Conservation (phyloP, 352 stramenopile species). For the Peronospora tabacina region DNA sequence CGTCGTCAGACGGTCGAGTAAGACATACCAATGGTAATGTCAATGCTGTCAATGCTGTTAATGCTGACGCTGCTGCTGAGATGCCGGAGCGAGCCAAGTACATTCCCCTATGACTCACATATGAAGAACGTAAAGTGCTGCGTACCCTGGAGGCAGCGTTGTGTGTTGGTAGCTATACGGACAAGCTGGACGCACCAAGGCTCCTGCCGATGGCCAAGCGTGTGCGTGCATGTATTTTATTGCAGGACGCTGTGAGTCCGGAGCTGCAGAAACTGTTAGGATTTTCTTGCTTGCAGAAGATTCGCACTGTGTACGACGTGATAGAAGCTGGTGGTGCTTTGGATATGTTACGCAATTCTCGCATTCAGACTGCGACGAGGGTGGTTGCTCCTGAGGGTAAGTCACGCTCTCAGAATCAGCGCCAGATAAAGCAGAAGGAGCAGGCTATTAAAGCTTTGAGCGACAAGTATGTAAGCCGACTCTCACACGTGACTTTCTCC, state of each 20-base stretch:
- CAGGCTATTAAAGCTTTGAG: constrained; percentile 84
- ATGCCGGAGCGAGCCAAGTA: constrained; percentile 91
- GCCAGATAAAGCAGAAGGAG: constrained; percentile 91
- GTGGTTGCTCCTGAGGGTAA: constrained; percentile 91
- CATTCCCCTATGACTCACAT: constrained; percentile 93
- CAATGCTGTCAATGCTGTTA: constrained; percentile 10
- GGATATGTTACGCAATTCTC: constrained; percentile 73
- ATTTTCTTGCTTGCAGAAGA: constrained; percentile 73
- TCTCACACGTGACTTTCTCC: constrained; percentile 77
- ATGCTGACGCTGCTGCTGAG: constrained; percentile 16
- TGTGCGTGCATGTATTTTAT: constrained; percentile 86
- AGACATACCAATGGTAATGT: constrained; percentile 16
- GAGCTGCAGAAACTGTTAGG: constrained; percentile 81
- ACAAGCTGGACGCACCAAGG: constrained; percentile 83
- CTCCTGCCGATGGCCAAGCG: constrained; percentile 66
- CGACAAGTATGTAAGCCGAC: constrained; percentile 47
- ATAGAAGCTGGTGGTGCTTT: constrained; percentile 64
- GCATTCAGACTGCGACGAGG: constrained; percentile 91
- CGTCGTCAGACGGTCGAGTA: constrained; percentile 26
- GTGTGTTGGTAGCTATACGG: constrained; percentile 91
- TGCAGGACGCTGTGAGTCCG: constrained; percentile 86
- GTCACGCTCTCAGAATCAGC: constrained; percentile 82
- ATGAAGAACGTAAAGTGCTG: constrained; percentile 92
- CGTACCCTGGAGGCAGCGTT: constrained; percentile 91
- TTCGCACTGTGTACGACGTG: constrained; percentile 89